Percentiles rank a stretch among this genome's conserved stretches.
phyloP scores from a whole-genome alignment of 2,329 filamentous ascomycete genomes.

The Fusarium odoratissimum region DNA sequence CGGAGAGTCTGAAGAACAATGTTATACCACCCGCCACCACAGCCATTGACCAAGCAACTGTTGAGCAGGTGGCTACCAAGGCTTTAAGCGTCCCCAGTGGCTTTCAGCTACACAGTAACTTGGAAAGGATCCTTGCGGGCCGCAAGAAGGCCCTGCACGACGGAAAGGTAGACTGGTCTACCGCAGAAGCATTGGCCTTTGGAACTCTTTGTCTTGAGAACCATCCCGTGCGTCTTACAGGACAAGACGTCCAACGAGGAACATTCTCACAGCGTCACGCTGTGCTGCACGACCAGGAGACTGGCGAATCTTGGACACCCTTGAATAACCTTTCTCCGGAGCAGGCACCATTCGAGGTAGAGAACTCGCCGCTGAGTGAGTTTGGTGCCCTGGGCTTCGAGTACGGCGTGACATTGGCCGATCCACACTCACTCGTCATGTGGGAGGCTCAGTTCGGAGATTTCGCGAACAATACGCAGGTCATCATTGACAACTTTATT shows the following conservation, averaged over 20 bases:
- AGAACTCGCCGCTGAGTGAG: slow-evolving; percentile 88
- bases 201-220: slow-evolving; percentile 90
- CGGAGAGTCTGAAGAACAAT: too few relatives aligned
- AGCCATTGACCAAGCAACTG: slow-evolving; percentile 43
- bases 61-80: slow-evolving; percentile 83
- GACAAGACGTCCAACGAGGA: slow-evolving; percentile 98
- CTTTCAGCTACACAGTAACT: slow-evolving; percentile 90
- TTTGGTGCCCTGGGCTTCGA: slow-evolving; percentile 88
- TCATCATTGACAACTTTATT: slow-evolving; percentile 98
- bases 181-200: slow-evolving; percentile 93
- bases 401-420: slow-evolving; percentile 96
- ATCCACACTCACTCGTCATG: slow-evolving; percentile 95
- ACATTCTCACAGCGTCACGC: slow-evolving; percentile 98
- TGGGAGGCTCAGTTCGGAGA: slow-evolving; percentile 99
- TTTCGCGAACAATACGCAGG: slow-evolving; percentile 98
- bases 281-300: slow-evolving; percentile 96
- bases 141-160: slow-evolving; percentile 90
- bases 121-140: slow-evolving; percentile 91
- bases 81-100: slow-evolving; percentile 82
- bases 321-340: slow-evolving; percentile 87
- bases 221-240: slow-evolving; percentile 94
- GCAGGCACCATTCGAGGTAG: slow-evolving; percentile 93
- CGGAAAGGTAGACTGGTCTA: slow-evolving; percentile 96
- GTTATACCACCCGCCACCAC: too few relatives aligned
- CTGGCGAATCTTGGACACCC: slow-evolving; percentile 89